Evolutionary conservation across 805 yeast genomes (phyloP).

Genomic region (Metschnikowia kunwiensis): DNA sequence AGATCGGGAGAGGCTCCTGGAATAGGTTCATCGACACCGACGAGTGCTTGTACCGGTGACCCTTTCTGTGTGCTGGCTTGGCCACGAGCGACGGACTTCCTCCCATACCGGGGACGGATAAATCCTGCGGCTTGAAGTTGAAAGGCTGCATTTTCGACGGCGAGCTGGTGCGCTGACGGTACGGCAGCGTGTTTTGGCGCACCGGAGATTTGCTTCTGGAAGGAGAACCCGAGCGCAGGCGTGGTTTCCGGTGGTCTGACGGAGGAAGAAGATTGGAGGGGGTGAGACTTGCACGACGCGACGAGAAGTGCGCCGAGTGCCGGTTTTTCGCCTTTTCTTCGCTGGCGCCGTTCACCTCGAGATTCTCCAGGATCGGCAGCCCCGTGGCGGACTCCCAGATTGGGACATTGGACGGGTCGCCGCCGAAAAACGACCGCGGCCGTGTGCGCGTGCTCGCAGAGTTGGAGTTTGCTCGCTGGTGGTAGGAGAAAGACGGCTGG

Average conservation of each 20-base stretch:
- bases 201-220: constrained; percentile 33
- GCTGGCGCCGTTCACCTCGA: constrained; percentile 1
- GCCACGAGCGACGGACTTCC: constrained; percentile 19
- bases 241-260: constrained; percentile 20
- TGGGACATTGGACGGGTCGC: constrained; percentile 26
- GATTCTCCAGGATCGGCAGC: constrained; percentile 3
- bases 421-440: constrained; percentile 35
- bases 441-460: constrained; percentile 21
- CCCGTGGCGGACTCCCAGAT: constrained; percentile 29
- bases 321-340: constrained; percentile 22
- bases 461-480: constrained; percentile 15
- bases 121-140: constrained; percentile 58
- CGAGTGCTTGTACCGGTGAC: constrained; percentile 93
- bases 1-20: constrained; percentile 74
- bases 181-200: constrained; percentile 13
- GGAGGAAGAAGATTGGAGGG: constrained; percentile 24
- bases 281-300: constrained; percentile 12
- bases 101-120: constrained; percentile 20
- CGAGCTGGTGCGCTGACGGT: constrained; percentile 12
- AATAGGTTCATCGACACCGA: constrained; percentile 94
- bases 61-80: constrained; percentile 75
- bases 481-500: constrained; percentile 15
- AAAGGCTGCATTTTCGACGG: constrained; percentile 45
- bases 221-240: constrained; percentile 28
- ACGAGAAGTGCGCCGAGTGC: constrained; percentile 20